Evolutionary conservation across 2,329 filamentous ascomycete genomes (phyloP), one percentile per base, ranked within the genome.

Genomic region (Diaporthe batatas): DNA sequence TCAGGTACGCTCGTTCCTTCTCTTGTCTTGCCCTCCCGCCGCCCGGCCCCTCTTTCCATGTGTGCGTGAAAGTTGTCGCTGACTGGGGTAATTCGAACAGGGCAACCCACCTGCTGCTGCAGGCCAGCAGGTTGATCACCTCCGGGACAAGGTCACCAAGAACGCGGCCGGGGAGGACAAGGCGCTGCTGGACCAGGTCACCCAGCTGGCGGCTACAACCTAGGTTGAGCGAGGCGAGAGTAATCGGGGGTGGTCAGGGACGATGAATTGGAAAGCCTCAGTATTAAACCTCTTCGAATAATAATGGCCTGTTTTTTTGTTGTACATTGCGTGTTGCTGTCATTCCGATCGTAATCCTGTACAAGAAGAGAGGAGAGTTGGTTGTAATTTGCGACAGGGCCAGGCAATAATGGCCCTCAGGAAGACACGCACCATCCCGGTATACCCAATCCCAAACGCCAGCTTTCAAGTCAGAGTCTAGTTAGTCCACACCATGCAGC

Each of bases 111-210:
- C 88, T 1, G 55, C 42, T 62, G 42, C 54, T 70, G 68, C 89
- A 0, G 87, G 85, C 11, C 80, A 82, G 77, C 86, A 87, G 78
- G 88, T 91, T 12, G 85, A 89, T 68, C 89, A 91, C 78, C 80
- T 91, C 72, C 79, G 86, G 59, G 86, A 84, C 55, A 91, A 91
- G 84, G 88, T 91, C 51, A 77, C 85, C 23, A 88, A 87, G 79
- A 91, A 90, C 75, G 85, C 85, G 4, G 84, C 83, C 1, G 80
- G 84, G 14, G 87, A 89, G 79, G 80, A 82, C 57, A 78, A 88
- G 80, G 80, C 78, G 5, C 80, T 90, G 44, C 78, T 86, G 73
- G 85, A 90, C 77, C 82, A 89, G 80, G 88, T 91, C n/a, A 82
- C 80, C n/a, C 77, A 78, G 16, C 76, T 86, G 74, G 81, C 83